Base-by-base conservation (phyloP, 129 eudicot species). In the Flaveria brownii region DNA sequence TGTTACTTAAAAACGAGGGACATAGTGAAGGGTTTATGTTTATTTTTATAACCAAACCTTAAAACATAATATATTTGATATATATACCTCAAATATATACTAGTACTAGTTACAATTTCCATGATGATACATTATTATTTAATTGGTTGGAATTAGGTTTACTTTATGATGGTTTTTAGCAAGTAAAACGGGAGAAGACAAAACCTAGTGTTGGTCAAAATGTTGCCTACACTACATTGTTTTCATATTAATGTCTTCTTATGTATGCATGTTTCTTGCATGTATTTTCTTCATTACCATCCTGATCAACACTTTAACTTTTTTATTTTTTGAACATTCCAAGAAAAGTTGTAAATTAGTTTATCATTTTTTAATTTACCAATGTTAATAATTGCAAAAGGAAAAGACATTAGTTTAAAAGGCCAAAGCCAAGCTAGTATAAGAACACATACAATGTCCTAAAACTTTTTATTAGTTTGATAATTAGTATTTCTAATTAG, bases 131-230 rank as follows among this genome's bases (percentile, higher is more conserved):
- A n/a, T 26, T 4, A 59, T 45, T 54, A 67, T 80, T 73, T 66
- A 74, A 80, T 80, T 18, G 18, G 71, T 80, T 80, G 80, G 84
- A 80, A 73, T 74, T 68, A 18, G 75, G 80, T 80, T 74, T 45
- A 75, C 62, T 67, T 74, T 80, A 56, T 47, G 76, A 80, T 55
- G 79, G 54, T 54, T 66, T 80, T 66, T 56, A 80, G 84, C 75
- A 73, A 80, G 62, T 80, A 63, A 73, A 73, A 73, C 56, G 78
- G 68, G 72, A 49, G 77, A 39, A 46, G 78, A 72, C 73, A 80
- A 65, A 78, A 71, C 77, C 72, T 60, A 78, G 68, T 74, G 80
- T 80, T 57, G 84, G 84, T 74, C 84, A 80, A 80, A 80, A 74
- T 80, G 76, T 74, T 74, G 71, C 80, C 75, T 66, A 80, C 80